Evolutionary conservation across 495 filamentous ascomycete genomes (phyloP).

Genomic region (Penicillium argentinense): DNA sequence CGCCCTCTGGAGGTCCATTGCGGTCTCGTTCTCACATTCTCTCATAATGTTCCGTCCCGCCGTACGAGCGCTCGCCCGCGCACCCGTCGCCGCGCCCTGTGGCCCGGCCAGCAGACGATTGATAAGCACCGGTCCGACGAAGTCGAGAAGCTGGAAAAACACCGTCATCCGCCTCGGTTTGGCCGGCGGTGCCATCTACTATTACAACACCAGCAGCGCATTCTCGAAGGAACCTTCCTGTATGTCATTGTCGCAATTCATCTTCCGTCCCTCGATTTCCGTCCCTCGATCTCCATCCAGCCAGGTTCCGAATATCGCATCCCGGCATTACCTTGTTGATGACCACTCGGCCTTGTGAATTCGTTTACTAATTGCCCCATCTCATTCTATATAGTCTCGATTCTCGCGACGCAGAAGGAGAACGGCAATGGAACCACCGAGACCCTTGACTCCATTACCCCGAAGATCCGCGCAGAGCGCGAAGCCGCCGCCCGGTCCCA

Average conservation of each 20-base stretch:
- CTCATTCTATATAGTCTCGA: constrained; percentile 29
- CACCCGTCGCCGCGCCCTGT: constrained; percentile 39
- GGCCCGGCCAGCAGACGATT: constrained; percentile 56
- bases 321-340: constrained; percentile 2
- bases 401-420: constrained; percentile 26
- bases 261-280: neutral
- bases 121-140: constrained; percentile 68
- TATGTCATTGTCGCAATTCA: constrained; percentile 43
- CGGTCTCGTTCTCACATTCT: constrained; percentile 13
- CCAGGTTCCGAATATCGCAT: neutral
- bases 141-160: constrained; percentile 79
- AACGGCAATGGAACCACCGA: constrained; percentile 29
- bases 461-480: constrained; percentile 39
- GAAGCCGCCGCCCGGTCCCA: constrained; percentile 16
- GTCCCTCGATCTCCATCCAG: too few species aligned
- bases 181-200: constrained; percentile 80
- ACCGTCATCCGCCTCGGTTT: constrained; percentile 69
- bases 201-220: constrained; percentile 82
- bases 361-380: constrained; percentile 1
- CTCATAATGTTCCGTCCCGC: constrained; percentile 62
- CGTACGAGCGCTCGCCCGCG: constrained; percentile 54
- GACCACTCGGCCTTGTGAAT: constrained; percentile 1
- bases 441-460: constrained; percentile 49
- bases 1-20: constrained; percentile 13
- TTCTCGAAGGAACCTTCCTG: constrained; percentile 82